Base-by-base conservation (phyloP, 2,329 filamentous ascomycete genomes). In the Claviceps sp. region DNA sequence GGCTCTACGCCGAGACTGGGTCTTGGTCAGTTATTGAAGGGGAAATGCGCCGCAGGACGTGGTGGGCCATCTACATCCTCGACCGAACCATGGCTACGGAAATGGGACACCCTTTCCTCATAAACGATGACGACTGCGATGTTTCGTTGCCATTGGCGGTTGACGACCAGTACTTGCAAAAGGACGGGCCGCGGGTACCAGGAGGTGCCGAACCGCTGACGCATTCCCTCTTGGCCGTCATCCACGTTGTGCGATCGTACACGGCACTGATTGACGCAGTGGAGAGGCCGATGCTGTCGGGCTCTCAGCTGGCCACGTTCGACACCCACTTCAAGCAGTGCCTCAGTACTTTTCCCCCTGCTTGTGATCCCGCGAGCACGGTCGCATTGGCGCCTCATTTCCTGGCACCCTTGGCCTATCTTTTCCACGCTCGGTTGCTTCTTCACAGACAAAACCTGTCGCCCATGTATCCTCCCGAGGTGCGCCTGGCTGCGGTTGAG, bases 21-120 rank as follows among this genome's bases (percentile, higher is more conserved):
- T 76, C 82, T 0, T 88, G 84, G 76, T 77, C 85, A 2, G 75
- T 82, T 1, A 72, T 95, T 14, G 89, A 95, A 60, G 79, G 79
- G 11, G 91, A 97, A 66, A 89, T 91, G 80, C 81, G 90, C 51
- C 81, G 86, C 54, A 78, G 90, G 51, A 80, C 93, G 2, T 98
- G 91, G 91, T 98, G 93, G 89, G 82, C 87, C 14, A 80, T 95
- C 52, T 97, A 97, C 67, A 80, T 88, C 45, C 82, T 90, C 70
- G 93, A 98, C 68, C 81, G 89, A 55, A 77, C 86, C 26, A 71
- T 94, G 48, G 83, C 88, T 0, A 72, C 95, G 13, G 90, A 95
- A 63, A 75, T 89, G 37, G 86, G 88, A 8, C 82, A 85, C 49
- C 88, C 91, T 0, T 79, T 86, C 52, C 69, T 90, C 57, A 95